Evolutionary conservation across 768 basidiomycete species (phyloP).

Genomic region (Sutorius australiensis): DNA sequence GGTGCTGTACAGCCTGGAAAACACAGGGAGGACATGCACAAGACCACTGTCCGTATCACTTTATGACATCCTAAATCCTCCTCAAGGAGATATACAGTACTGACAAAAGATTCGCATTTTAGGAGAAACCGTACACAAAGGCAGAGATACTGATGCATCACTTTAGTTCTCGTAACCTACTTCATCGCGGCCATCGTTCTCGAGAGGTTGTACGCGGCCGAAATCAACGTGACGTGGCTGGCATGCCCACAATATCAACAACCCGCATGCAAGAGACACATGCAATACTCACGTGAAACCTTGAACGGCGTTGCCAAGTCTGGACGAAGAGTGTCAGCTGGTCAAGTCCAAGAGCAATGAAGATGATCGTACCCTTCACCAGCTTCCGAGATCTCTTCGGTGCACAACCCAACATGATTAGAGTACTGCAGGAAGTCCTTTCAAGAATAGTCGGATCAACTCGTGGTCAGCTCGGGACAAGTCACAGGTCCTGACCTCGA

Average conservation of each 20-base stretch:
- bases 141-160: not conserved
- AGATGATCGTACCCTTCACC: slow-evolving; percentile 67
- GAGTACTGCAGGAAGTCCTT: slow-evolving; percentile 78
- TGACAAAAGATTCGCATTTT: slow-evolving; percentile 76
- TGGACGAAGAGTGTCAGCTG: slow-evolving; percentile 24
- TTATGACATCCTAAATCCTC: slow-evolving; percentile 64
- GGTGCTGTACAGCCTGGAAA: slow-evolving; percentile 45
- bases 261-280: not conserved
- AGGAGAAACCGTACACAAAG: slow-evolving; percentile 46
- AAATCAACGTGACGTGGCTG: slow-evolving; percentile 82
- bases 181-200: slow-evolving; percentile 42
- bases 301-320: slow-evolving; percentile 84
- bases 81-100: slow-evolving; percentile 78
- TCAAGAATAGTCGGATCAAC: not conserved
- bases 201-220: slow-evolving; percentile 80
- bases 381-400: slow-evolving; percentile 80
- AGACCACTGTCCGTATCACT: slow-evolving; percentile 66
- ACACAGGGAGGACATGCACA: slow-evolving; percentile 64
- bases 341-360: not conserved
- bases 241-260: not conserved
- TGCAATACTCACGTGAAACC: slow-evolving; percentile 71
- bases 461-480: not conserved
- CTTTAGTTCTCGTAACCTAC: not conserved
- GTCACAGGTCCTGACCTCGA: slow-evolving; percentile 58
- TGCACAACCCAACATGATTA: slow-evolving; percentile 85